Percentiles rank a stretch among this genome's conserved stretches.
Evolutionary conservation across 805 yeast genomes (phyloP).

Genomic region (baker's yeast (Saccharomyces cerevisiae)): DNA sequence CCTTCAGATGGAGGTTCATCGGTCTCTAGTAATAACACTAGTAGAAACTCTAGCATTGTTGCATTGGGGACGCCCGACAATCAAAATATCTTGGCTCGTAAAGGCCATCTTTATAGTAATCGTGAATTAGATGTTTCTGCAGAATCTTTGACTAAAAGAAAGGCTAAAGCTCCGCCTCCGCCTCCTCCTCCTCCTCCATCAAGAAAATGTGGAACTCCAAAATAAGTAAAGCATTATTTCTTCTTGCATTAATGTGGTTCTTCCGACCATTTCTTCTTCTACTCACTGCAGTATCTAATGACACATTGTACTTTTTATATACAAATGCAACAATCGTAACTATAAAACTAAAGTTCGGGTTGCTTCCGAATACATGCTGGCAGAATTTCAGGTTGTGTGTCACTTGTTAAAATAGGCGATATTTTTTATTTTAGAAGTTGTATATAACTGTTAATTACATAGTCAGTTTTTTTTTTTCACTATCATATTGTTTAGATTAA

Average conservation of each 20-base stretch:
- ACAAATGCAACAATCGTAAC: not conserved
- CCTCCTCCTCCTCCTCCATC: slow-evolving; percentile 35
- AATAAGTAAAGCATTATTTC: not conserved
- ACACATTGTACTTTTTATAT: not conserved
- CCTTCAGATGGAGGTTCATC: slow-evolving; percentile 5
- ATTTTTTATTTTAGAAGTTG: not conserved
- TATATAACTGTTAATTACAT: not conserved
- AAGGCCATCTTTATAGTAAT: slow-evolving; percentile 7
- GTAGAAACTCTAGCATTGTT: not conserved
- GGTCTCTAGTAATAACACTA: slow-evolving; percentile 3
- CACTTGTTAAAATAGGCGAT: not conserved
- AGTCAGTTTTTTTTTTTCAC: not conserved
- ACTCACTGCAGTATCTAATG: not conserved
- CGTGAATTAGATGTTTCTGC: slow-evolving; percentile 23
- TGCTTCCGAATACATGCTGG: not conserved
- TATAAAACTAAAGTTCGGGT: not conserved
- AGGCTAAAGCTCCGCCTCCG: slow-evolving; percentile 30
- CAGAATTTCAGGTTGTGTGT: not conserved
- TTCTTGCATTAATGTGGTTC: not conserved
- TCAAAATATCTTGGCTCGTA: not conserved
- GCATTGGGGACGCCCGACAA: not conserved
- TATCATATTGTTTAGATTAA: not conserved
- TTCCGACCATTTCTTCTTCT: not conserved
- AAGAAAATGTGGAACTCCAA: slow-evolving; percentile 18
- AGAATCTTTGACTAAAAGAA: slow-evolving; percentile 31